phyloP scores from a whole-genome alignment of 2,329 filamentous ascomycete genomes.

The Conoideocrella luteorostrata region DNA sequence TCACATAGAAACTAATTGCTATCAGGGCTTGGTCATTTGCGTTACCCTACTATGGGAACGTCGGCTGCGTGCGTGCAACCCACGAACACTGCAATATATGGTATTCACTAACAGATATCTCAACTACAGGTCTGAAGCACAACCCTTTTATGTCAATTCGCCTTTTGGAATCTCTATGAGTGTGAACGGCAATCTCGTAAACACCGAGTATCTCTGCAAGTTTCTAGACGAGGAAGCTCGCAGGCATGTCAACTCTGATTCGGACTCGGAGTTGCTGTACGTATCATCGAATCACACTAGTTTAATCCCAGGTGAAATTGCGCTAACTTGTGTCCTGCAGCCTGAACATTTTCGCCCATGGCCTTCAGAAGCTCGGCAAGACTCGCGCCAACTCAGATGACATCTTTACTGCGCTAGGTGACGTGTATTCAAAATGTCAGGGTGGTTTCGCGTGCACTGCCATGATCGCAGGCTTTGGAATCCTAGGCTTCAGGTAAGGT shows the following conservation, averaged over 20 bases:
- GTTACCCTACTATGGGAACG: conserved; percentile 86
- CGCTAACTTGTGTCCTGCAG: conserved; percentile 13
- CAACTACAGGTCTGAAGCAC: conserved; percentile 67
- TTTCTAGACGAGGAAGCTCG: conserved; percentile 74
- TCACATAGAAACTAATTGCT: too few relatives aligned
- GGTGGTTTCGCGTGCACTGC: conserved; percentile 76
- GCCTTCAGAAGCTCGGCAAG: conserved; percentile 74
- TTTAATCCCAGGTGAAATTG: too few relatives aligned
- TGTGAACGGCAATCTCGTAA: conserved; percentile 85
- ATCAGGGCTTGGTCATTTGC: conserved; percentile 69
- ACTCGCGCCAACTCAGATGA: conserved; percentile 72
- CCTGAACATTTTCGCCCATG: conserved; percentile 82
- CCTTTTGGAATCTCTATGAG: conserved; percentile 77
- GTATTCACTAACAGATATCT: neutral
- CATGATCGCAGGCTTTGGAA: conserved; percentile 75
- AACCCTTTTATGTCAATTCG: conserved; percentile 83
- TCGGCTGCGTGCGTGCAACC: conserved; percentile 44
- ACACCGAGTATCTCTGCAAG: conserved; percentile 61
- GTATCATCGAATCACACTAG: too few relatives aligned
- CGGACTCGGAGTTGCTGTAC: conserved; percentile 59
- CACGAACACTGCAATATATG: too few relatives aligned
- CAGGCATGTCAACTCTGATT: conserved; percentile 85
- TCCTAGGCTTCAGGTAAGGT: conserved; percentile 65
- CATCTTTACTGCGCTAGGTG: conserved; percentile 63
- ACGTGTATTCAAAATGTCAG: conserved; percentile 66